Base-by-base conservation (phyloP, 2,329 filamentous ascomycete species). In the Domatiomyces catenatus region DNA sequence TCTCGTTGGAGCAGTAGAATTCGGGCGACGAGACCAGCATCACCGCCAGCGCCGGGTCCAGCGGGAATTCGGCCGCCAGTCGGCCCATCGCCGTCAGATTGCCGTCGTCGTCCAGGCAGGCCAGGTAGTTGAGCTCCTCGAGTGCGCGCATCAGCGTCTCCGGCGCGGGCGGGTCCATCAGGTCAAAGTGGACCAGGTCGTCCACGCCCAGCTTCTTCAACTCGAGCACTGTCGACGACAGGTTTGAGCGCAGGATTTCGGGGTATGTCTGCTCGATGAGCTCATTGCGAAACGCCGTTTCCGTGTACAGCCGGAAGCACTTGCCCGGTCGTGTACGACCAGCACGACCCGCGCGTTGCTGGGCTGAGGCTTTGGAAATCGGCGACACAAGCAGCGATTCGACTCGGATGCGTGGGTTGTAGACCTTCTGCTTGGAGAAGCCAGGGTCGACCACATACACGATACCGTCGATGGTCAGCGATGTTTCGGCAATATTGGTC, bases 351-450 rank as follows among this genome's bases (percentile, higher is more conserved):
- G 93, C 93, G 66, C 93, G 79, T 70, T 98, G 92, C 66, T 95
- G 87, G 8, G 93, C 92, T 1, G 92, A 96, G 20, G 92, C 92
- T 67, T 95, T 96, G 52, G 89, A 96, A 59, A 98, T 96, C 19
- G 92, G 89, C 2, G 92, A 95, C 4, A 98, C 90, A n/a, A 98
- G 75, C 6, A 98, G 76, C 1, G 92, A 96, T 69, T 98, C 92
- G 57, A 98, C 89, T 67, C 92, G 82, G 60, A 94, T 93, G 54
- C 92, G 82, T 19, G 92, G 90, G 67, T 98, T 96, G 74, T 96
- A 98, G 56, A 96, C 92, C 70, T 96, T 98, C 64, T 98, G 92
- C 72, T 98, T 98, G 71, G 88, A 94, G 73, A 98, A 98, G 36
- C 92, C 92, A 1, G 92, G 90, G 63, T 98, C 92, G n/a, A 98